A percentile compares a stretch with the other conserved stretches of the same genome.
Evolutionary conservation across 768 basidiomycete species (phyloP).

Genomic region (Suillus plorans): DNA sequence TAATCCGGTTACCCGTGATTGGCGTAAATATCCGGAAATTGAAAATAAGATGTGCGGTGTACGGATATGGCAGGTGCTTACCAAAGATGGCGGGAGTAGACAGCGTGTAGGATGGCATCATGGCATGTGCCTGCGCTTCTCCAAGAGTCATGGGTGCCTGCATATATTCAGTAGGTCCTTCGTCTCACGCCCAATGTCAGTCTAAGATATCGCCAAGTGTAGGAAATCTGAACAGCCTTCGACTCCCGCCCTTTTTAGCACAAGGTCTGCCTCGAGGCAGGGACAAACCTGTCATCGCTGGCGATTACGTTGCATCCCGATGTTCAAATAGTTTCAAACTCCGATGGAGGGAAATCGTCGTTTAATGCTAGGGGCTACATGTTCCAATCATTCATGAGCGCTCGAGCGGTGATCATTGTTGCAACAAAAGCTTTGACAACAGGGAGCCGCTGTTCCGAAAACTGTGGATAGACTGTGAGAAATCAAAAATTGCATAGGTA

Average conservation of each 20-base stretch:
- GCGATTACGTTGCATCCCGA: not conserved
- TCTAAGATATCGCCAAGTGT: slow-evolving; percentile 8
- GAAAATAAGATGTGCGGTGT: not conserved
- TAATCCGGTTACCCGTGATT: slow-evolving; percentile 5
- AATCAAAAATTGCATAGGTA: not conserved
- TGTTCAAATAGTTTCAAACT: slow-evolving; percentile 1
- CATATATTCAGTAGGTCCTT: slow-evolving; percentile 4
- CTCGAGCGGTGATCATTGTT: not conserved
- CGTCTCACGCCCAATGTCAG: not conserved
- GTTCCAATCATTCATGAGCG: not conserved
- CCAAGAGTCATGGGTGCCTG: slow-evolving; percentile 4
- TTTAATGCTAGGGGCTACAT: not conserved
- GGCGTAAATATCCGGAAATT: slow-evolving; percentile 3
- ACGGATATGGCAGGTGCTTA: slow-evolving; percentile 10
- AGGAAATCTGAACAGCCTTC: not conserved
- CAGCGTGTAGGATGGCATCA: slow-evolving; percentile 17
- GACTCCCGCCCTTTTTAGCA: not conserved
- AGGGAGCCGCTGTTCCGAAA: not conserved
- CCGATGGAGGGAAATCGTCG: not conserved
- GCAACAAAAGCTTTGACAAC: not conserved
- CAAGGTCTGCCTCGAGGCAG: slow-evolving; percentile 15
- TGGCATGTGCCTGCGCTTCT: slow-evolving; percentile 16
- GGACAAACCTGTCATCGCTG: slow-evolving; percentile 1
- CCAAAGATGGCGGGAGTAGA: slow-evolving; percentile 15
- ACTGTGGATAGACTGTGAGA: not conserved